phyloP scores from a whole-genome alignment of 2,329 filamentous ascomycete species.

The Fusarium hostae region DNA sequence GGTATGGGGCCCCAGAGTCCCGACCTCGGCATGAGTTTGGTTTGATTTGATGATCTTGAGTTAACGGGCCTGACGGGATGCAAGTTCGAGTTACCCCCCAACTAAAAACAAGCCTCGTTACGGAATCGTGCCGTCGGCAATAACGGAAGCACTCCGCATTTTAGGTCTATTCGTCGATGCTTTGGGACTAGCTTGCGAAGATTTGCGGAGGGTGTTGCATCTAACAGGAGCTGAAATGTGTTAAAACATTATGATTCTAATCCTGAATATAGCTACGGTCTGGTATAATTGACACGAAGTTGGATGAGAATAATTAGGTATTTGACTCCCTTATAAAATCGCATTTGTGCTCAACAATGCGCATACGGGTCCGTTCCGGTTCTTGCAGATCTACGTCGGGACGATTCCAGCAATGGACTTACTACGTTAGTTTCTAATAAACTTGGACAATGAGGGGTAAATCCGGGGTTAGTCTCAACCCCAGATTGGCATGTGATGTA shows the following conservation, averaged over 20 bases:
- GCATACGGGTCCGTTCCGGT: background rate
- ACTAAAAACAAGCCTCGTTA: background rate
- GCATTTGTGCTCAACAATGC: rapidly evolving
- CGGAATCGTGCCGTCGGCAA: background rate
- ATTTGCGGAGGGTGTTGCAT: background rate
- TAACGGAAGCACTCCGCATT: background rate
- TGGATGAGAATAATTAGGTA: rapidly evolving
- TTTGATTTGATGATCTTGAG: background rate
- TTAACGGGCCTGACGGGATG: rapidly evolving
- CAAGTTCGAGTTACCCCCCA: background rate
- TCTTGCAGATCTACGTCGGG: background rate
- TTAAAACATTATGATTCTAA: too few relatives aligned
- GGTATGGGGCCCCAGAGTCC: background rate
- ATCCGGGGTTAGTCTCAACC: background rate
- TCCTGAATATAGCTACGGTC: background rate
- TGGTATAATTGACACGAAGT: rapidly evolving
- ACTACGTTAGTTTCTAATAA: background rate
- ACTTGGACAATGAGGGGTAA: background rate
- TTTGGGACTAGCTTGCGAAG: background rate
- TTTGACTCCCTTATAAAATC: rapidly evolving
- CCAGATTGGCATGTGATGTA: background rate
- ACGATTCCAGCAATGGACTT: background rate
- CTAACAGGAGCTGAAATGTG: background rate
- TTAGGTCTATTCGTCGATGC: background rate
- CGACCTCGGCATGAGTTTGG: background rate